Percentiles rank a stretch among this genome's conserved stretches.
phyloP scores from a whole-genome alignment of 2,329 filamentous ascomycete species.

The Sporothrix pallida region DNA sequence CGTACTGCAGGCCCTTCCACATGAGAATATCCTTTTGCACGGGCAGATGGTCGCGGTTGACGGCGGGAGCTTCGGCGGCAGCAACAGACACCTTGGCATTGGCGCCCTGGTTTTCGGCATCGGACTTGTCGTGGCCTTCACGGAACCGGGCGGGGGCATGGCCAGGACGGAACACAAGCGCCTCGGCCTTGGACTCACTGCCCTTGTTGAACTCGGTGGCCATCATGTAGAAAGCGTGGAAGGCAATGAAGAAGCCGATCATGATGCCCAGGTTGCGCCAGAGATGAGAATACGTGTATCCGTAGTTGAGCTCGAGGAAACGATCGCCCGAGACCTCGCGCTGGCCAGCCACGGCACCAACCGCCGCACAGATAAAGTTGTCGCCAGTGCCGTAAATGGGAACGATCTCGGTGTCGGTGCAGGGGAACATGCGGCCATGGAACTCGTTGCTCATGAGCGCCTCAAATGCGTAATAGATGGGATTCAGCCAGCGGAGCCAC shows the following conservation, averaged over 20 bases:
- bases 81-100: constrained; percentile 32
- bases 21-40: constrained; percentile 65
- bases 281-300: constrained; percentile 62
- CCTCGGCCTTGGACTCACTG: not conserved
- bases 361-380: constrained; percentile 62
- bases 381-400: constrained; percentile 49
- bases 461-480: constrained; percentile 81
- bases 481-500: constrained; percentile 83
- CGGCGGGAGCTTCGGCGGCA: not conserved
- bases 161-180: constrained; percentile 9
- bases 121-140: not conserved
- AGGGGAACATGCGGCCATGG: constrained; percentile 60
- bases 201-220: constrained; percentile 65
- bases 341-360: constrained; percentile 62
- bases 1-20: constrained; percentile 82
- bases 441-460: constrained; percentile 85
- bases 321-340: constrained; percentile 58
- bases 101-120: constrained; percentile 37
- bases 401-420: constrained; percentile 51
- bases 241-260: constrained; percentile 65
- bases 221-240: constrained; percentile 64
- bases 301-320: constrained; percentile 52
- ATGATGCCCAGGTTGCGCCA: constrained; percentile 77
- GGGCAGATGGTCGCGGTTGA: not conserved
- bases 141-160: not conserved